These are phyloP conservation scores for Polymyxa betae DNA, from an alignment of 208 protist genomes.

Conservation along the genomic window DNA sequence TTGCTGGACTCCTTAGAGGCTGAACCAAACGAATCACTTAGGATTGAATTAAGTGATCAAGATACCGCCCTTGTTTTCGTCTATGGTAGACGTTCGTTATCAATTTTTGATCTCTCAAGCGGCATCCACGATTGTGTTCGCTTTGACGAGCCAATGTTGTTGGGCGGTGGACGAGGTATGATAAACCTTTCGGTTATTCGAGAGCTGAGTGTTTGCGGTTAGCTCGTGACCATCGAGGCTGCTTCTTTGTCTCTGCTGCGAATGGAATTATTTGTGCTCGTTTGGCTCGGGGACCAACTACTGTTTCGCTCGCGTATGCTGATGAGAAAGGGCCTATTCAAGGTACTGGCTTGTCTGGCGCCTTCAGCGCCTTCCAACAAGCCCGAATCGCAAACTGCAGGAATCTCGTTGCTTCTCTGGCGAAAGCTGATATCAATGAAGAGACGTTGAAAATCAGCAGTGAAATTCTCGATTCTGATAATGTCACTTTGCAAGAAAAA, in stretches of 20 bases:
- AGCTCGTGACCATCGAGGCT: slow-evolving; percentile 29
- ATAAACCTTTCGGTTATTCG: background rate
- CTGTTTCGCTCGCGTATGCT: background rate
- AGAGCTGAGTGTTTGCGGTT: background rate
- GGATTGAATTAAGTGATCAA: slow-evolving; percentile 9
- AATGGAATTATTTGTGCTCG: slow-evolving; percentile 27
- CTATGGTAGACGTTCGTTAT: background rate
- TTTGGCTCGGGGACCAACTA: slow-evolving; percentile 6
- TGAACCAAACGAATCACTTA: background rate
- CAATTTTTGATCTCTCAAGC: background rate
- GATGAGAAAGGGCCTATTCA: background rate
- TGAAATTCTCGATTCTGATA: background rate
- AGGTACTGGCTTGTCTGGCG: background rate
- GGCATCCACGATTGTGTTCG: slow-evolving; percentile 35
- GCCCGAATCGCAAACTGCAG: slow-evolving; percentile 20
- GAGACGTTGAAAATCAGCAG: background rate
- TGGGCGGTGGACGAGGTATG: background rate
- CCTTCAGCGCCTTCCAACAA: slow-evolving; percentile 33
- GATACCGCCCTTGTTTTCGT: slow-evolving; percentile 2
- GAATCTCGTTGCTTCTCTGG: background rate
- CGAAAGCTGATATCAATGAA: background rate
- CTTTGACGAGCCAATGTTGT: background rate
- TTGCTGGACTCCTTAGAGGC: background rate
- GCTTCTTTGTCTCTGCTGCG: slow-evolving; percentile 43
- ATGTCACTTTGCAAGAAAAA: background rate